Conservation (phyloP, 345 rosid species). For the Draba incana region DNA sequence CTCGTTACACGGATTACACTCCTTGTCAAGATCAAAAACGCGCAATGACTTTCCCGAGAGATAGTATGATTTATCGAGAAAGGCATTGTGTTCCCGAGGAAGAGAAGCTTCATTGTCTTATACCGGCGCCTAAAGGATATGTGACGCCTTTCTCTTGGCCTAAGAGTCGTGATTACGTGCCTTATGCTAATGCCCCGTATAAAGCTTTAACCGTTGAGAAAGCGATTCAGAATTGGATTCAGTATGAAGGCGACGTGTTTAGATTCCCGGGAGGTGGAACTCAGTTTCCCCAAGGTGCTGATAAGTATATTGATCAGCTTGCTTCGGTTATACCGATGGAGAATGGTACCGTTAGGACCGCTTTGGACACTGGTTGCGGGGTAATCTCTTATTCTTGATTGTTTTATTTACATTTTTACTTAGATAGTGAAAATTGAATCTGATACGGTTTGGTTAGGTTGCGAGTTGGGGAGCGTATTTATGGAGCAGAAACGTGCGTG, state of each 20-base stretch:
- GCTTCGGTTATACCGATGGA: conserved; percentile 87
- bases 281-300: conserved; percentile 99
- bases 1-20: conserved; percentile 79
- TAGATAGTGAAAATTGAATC: conserved; percentile 11
- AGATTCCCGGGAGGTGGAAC: conserved; percentile 99
- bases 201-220: conserved; percentile 98
- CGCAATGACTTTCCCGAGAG: conserved; percentile 97
- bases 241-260: conserved; percentile 92
- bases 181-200: conserved; percentile 96
- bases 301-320: conserved; percentile 91
- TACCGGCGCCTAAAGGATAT: conserved; percentile 95
- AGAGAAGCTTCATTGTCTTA: conserved; percentile 76
- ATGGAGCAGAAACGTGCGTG: conserved; percentile 92
- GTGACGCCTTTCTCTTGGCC: conserved; percentile 99
- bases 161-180: conserved; percentile 96
- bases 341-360: conserved; percentile 95
- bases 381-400: conserved; percentile 45
- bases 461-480: conserved; percentile 99
- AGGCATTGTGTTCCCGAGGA: conserved; percentile 83
- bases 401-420: not conserved
- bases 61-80: conserved; percentile 88
- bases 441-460: conserved; percentile 53
- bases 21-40: conserved; percentile 97
- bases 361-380: conserved; percentile 99
- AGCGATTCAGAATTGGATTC: conserved; percentile 99